These are phyloP conservation scores for Umbellularia californica DNA, from an alignment of 164 flowering plant species.

Conservation along the genomic window DNA sequence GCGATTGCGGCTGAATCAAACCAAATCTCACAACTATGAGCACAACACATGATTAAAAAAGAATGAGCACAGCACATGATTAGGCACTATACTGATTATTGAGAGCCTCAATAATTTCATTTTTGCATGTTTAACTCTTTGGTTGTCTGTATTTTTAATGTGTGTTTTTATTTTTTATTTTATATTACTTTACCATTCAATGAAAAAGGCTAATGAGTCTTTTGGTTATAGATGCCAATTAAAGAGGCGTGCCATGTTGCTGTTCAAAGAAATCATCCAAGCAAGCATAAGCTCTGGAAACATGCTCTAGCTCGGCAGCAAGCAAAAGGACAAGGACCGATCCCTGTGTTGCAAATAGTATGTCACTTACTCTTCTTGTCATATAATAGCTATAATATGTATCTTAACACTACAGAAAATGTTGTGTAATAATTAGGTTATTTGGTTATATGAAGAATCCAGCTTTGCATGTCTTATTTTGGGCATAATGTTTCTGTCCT, in stretches of 20 bases:
- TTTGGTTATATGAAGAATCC: not conserved
- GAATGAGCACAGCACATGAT: too few species aligned
- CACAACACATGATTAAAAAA: too few species aligned
- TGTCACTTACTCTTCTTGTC: conserved; percentile 17
- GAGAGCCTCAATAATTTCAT: too few species aligned
- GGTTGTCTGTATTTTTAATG: not conserved
- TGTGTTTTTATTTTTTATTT: not conserved
- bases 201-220: not conserved
- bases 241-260: conserved; percentile 99
- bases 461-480: not conserved
- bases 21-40: too few species aligned
- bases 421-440: not conserved
- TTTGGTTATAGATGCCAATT: conserved; percentile 71
- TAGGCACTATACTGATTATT: too few species aligned
- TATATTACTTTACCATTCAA: too few species aligned
- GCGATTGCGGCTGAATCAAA: too few species aligned
- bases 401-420: not conserved
- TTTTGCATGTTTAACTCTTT: too few species aligned
- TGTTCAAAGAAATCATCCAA: conserved; percentile 75
- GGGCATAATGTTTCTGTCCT: not conserved
- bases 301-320: conserved; percentile 86
- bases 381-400: not conserved
- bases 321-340: conserved; percentile 49
- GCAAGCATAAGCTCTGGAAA: conserved; percentile 91
- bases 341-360: conserved; percentile 94